These are phyloP conservation scores for Alternaria atra DNA, from an alignment of 2,329 filamentous ascomycete species.

Conservation along the genomic window DNA sequence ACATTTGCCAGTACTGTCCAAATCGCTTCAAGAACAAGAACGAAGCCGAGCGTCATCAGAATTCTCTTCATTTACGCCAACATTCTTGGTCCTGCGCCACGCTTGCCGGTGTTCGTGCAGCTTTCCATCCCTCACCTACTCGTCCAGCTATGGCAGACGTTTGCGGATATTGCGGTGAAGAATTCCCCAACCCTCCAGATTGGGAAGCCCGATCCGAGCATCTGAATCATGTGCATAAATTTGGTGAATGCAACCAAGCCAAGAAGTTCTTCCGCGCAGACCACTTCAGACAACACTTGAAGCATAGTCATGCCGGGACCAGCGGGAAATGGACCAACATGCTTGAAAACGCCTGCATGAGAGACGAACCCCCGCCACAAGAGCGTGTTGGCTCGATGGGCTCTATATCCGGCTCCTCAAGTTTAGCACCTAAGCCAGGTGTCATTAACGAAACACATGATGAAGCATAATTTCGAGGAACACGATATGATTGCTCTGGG, in stretches of 20 bases:
- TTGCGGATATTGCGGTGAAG: conserved; percentile 95
- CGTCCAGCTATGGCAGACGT: conserved; percentile 72
- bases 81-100: conserved; percentile 98
- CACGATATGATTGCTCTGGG: not conserved
- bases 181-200: conserved; percentile 86
- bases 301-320: conserved; percentile 94
- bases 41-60: conserved; percentile 94
- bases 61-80: conserved; percentile 87
- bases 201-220: conserved; percentile 90
- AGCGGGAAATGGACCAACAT: conserved; percentile 99
- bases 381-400: conserved; percentile 48
- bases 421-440: conserved; percentile 46
- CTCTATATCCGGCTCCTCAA: conserved; percentile 42
- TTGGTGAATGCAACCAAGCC: conserved; percentile 94
- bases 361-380: conserved; percentile 76
- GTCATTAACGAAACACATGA: conserved; percentile 52
- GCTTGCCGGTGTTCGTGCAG: conserved; percentile 74
- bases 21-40: conserved; percentile 99
- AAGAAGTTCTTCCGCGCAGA: conserved; percentile 99
- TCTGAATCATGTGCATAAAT: conserved; percentile 92
- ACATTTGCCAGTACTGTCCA: conserved; percentile 88
- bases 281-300: conserved; percentile 97
- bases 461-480: conserved; percentile 41
- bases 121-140: conserved; percentile 82
- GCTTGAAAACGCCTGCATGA: conserved; percentile 95